Evolutionary conservation across 2,329 filamentous ascomycete genomes (phyloP).

Genomic region (Colletotrichum siamense): DNA sequence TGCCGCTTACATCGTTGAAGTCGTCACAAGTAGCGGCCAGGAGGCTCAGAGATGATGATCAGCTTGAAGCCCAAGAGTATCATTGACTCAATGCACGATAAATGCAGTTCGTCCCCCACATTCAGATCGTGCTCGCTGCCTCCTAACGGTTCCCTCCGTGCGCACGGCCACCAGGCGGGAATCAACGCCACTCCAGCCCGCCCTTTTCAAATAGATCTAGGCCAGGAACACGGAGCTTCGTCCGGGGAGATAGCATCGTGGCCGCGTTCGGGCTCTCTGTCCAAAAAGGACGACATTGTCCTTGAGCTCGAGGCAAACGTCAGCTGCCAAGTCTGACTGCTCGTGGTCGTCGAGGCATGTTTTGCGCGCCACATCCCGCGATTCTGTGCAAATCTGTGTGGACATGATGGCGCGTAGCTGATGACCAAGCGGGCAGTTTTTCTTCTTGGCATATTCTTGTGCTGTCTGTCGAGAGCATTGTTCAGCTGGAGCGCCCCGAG

Average conservation of each 20-base stretch:
- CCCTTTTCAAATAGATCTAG: conserved; percentile 31
- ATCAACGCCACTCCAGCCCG: conserved; percentile 33
- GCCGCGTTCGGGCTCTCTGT: neutral
- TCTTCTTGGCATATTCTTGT: conserved; percentile 5
- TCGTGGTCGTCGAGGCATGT: conserved; percentile 31
- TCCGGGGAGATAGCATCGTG: neutral
- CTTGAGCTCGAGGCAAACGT: conserved; percentile 30
- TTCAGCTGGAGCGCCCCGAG: conserved; percentile 33
- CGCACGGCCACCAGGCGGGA: conserved; percentile 28
- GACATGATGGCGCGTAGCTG: conserved; percentile 23
- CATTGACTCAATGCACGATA: conserved; percentile 29
- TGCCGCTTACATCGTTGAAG: neutral
- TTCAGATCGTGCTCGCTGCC: conserved; percentile 26
- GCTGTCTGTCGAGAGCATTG: neutral
- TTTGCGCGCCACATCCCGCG: conserved; percentile 27
- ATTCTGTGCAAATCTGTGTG: conserved; percentile 29
- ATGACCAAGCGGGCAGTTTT: conserved; percentile 27
- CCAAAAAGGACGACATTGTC: conserved; percentile 27
- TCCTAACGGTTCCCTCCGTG: conserved; percentile 17
- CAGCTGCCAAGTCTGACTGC: conserved; percentile 3
- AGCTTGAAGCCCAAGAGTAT: conserved; percentile 22
- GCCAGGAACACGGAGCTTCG: conserved; percentile 17
- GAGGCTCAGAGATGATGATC: neutral
- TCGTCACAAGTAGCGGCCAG: neutral
- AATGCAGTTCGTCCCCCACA: conserved; percentile 22